Evolutionary conservation across 2,329 filamentous ascomycete genomes (phyloP).

Genomic region (Cryphonectria carpinicola): DNA sequence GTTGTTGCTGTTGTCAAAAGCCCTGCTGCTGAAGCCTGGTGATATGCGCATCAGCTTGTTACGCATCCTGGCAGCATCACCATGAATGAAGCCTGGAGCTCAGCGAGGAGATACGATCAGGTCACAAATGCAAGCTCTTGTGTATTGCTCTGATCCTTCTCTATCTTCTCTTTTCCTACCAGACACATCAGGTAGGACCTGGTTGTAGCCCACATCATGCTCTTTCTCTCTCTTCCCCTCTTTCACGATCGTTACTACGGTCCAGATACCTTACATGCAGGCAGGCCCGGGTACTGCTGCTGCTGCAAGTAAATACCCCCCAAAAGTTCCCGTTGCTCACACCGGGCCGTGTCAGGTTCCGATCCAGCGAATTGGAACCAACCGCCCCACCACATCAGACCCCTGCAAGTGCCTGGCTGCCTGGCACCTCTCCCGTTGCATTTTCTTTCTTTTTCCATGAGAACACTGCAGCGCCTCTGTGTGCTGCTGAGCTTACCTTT

Average conservation of each 20-base stretch:
- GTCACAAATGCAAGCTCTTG: neutral
- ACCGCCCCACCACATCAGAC: neutral
- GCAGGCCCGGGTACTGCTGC: neutral
- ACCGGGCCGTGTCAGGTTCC: conserved; percentile 1
- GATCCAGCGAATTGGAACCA: conserved; percentile 12
- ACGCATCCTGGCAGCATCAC: neutral
- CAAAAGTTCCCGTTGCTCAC: conserved; percentile 1
- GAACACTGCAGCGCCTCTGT: neutral
- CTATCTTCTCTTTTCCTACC: neutral
- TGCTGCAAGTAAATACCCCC: neutral
- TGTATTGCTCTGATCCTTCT: neutral
- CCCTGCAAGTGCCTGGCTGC: conserved; percentile 12
- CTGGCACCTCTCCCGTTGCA: conserved; percentile 12
- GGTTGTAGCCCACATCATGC: neutral
- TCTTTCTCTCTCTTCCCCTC: neutral
- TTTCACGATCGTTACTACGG: neutral
- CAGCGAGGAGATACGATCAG: neutral
- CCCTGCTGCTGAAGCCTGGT: neutral
- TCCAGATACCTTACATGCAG: neutral
- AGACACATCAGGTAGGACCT: conserved; percentile 1
- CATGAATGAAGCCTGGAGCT: neutral
- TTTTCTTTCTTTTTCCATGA: conserved; percentile 27
- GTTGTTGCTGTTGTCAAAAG: neutral
- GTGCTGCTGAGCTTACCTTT: neutral
- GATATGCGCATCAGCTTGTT: neutral